Percentiles rank a stretch among this genome's conserved stretches.
Evolutionary conservation across 345 rosid genomes (phyloP).

Genomic region (Ceriops tagal): DNA sequence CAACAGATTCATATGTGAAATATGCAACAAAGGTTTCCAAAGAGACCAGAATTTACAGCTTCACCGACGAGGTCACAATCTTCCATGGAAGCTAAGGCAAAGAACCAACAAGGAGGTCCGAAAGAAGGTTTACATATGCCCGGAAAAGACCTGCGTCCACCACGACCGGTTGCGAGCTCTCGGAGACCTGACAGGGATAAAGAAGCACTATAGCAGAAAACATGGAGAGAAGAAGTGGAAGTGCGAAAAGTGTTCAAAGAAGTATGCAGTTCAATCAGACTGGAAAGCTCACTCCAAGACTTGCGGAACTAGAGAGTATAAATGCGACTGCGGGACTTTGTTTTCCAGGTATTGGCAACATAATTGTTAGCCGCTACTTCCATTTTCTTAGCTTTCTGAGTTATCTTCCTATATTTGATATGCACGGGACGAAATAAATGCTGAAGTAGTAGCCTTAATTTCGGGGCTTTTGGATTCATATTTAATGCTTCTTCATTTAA

Average conservation of each 20-base stretch:
- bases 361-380: no score
- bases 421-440: slow-evolving; percentile 38
- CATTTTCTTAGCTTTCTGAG: background rate
- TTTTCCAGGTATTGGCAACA: slow-evolving; percentile 64
- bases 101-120: slow-evolving; percentile 60
- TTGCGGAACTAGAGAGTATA: slow-evolving; percentile 93
- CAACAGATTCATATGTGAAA: slow-evolving; percentile 83
- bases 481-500: slow-evolving; percentile 32
- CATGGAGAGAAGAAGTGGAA: slow-evolving; percentile 98
- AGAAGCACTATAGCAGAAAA: slow-evolving; percentile 88
- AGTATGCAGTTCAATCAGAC: slow-evolving; percentile 93
- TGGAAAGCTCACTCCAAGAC: slow-evolving; percentile 98
- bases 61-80: slow-evolving; percentile 91
- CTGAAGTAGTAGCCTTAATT: slow-evolving; percentile 23
- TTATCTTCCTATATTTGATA: background rate
- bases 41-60: slow-evolving; percentile 96
- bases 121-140: slow-evolving; percentile 86
- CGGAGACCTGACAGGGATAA: slow-evolving; percentile 92
- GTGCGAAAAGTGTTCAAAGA: slow-evolving; percentile 95
- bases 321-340: slow-evolving; percentile 90
- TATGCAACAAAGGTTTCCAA: slow-evolving; percentile 96
- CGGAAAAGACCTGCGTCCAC: slow-evolving; percentile 88
- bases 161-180: slow-evolving; percentile 84
- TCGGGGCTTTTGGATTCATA: slow-evolving; percentile 24
- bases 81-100: slow-evolving; percentile 93